Conservation (phyloP, 164 flowering plant genomes). For the Aristolochia contorta region DNA sequence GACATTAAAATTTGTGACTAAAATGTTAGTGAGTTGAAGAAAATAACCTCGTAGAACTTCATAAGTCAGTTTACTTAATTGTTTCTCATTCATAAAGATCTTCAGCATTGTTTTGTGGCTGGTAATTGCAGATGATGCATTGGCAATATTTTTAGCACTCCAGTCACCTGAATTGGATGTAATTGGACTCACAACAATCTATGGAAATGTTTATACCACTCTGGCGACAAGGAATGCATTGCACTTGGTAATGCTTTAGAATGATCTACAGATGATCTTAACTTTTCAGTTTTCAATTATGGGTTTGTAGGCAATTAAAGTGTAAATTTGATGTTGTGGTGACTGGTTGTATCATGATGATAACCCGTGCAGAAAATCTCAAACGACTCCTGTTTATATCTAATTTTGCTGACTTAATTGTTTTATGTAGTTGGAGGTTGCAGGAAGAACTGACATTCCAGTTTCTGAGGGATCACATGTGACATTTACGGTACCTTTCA, state of each 20-base stretch:
- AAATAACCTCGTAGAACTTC: not conserved
- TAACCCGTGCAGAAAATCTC: no score
- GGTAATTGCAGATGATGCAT: conserved; percentile 74
- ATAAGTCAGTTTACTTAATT: not conserved
- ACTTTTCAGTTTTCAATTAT: not conserved
- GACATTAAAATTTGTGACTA: not conserved
- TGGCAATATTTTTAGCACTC: conserved; percentile 87
- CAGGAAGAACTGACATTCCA: conserved; percentile 84
- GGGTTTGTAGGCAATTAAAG: not conserved
- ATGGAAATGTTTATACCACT: conserved; percentile 81
- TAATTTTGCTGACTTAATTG: conserved; percentile 1
- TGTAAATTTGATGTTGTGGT: not conserved
- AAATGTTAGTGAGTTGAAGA: not conserved
- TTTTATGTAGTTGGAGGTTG: conserved; percentile 60
- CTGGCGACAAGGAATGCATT: conserved; percentile 82
- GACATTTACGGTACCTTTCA: conserved; percentile 51
- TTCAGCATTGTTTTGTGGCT: not conserved
- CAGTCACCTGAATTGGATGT: conserved; percentile 76
- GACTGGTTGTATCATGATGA: not conserved
- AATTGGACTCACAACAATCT: conserved; percentile 84
- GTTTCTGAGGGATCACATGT: conserved; percentile 92
- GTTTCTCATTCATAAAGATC: not conserved
- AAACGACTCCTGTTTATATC: no score
- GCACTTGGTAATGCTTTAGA: conserved; percentile 53
- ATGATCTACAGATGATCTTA: no score